Evolutionary conservation across 345 rosid genomes (phyloP), one percentile per base, ranked within the genome.

Genomic region (Eucalyptus polybractea): DNA sequence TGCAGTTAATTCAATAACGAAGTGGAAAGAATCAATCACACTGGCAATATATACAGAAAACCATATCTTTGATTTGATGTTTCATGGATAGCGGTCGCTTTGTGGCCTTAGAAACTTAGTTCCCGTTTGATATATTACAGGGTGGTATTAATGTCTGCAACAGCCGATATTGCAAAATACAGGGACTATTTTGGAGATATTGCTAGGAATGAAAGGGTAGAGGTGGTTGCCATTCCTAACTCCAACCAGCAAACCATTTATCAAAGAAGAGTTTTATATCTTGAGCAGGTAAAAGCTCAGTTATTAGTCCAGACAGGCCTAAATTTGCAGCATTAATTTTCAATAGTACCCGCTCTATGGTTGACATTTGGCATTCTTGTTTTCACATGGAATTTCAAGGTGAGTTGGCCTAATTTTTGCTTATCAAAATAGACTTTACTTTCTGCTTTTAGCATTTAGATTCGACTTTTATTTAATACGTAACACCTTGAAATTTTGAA

Each of bases 101-200:
- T 65, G 76, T n/a, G 76, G 76, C 76, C 37, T n/a, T n/a, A n/a
- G 76, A 65, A 65, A 65, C 76, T 65, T 65, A 65, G 40, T 4
- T 31, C 24, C 62, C 87, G 62, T 42, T 88, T 85, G 49, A 49
- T 86, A 44, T 87, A 90, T 62, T 88, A 42, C 95, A 97, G 99
- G 97, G 92, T 97, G 92, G 97, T 97, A 58, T 93, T 97, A 93
- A 96, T 96, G 99, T 97, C 99, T 91, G 99, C 99, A 89, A 97
- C 99, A 89, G 98, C 97, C 90, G 99, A 97, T 93, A 95, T 96
- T 90, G 87, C 92, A 89, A 94, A 95, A 92, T 97, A 96, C 90
- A 93, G 89, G 92, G 98, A 96, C 92, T 97, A 96, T 93, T 97
- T 97, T 91, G 96, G 93, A 91, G 96, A 97, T 90, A 95, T 97